phyloP scores from a whole-genome alignment of 768 basidiomycete species.

The Trametes sanguinea region DNA sequence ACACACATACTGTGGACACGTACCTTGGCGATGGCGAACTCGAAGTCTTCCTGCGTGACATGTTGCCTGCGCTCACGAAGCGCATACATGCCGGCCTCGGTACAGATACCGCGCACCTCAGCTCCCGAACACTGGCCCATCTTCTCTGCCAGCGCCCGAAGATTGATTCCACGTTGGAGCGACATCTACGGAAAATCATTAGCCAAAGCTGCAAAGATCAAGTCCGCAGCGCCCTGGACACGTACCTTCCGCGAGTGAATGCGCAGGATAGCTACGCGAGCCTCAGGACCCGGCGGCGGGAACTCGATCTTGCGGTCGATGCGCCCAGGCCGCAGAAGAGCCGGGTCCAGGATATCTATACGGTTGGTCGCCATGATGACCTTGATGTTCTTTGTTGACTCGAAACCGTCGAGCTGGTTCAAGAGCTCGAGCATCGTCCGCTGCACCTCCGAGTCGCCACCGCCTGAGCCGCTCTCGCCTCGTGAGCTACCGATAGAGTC shows the following conservation, averaged over 20 bases:
- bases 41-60: constrained; percentile 98
- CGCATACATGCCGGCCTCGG: constrained; percentile 99
- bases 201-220: background rate
- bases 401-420: constrained; percentile 68
- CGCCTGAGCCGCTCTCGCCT: constrained; percentile 71
- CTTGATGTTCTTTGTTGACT: constrained; percentile 81
- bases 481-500: constrained; percentile 95
- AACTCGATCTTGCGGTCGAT: constrained; percentile 99
- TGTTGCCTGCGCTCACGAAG: constrained; percentile 93
- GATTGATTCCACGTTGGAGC: constrained; percentile 93
- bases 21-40: constrained; percentile 97
- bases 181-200: constrained; percentile 69
- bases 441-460: constrained; percentile 68
- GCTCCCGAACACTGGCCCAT: constrained; percentile 99
- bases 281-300: constrained; percentile 96
- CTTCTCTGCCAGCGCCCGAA: constrained; percentile 95
- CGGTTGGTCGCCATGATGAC: constrained; percentile 98
- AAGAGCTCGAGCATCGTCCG: constrained; percentile 66
- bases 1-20: constrained; percentile 13
- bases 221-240: background rate
- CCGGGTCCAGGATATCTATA: constrained; percentile 95
- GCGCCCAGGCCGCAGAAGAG: constrained; percentile 89
- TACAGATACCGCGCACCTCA: constrained; percentile 96
- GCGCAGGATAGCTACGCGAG: constrained; percentile 93
- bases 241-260: constrained; percentile 93